phyloP scores from a whole-genome alignment of 352 stramenopile species.

The Peronospora farinosa region DNA sequence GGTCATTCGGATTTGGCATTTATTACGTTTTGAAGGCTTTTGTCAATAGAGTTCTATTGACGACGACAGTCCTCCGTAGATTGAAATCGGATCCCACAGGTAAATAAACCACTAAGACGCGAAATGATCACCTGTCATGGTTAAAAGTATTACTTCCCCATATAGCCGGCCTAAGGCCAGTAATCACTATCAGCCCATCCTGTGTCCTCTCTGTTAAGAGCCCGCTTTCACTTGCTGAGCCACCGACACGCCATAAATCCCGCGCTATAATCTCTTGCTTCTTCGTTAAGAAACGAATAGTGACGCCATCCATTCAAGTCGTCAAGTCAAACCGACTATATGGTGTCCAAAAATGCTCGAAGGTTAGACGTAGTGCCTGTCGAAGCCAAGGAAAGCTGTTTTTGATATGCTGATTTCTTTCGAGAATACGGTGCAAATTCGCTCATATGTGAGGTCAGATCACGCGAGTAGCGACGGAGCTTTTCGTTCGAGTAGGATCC shows the following conservation, averaged over 20 bases:
- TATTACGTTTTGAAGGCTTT: slow-evolving; percentile 7
- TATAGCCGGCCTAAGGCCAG: not conserved
- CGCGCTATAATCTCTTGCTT: slow-evolving; percentile 9
- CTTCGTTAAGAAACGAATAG: slow-evolving; percentile 6
- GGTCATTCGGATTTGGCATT: slow-evolving; percentile 7
- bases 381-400: slow-evolving; percentile 1
- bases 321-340: slow-evolving; percentile 27
- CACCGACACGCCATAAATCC: slow-evolving; percentile 22
- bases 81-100: slow-evolving; percentile 14
- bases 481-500: slow-evolving; percentile 17
- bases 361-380: slow-evolving; percentile 14
- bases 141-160: slow-evolving; percentile 4
- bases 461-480: slow-evolving; percentile 22
- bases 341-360: slow-evolving; percentile 24
- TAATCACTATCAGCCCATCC: slow-evolving; percentile 8
- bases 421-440: slow-evolving; percentile 21
- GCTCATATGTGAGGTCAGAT: slow-evolving; percentile 13
- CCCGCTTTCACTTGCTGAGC: not conserved
- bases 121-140: slow-evolving; percentile 13
- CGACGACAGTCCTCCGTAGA: slow-evolving; percentile 6
- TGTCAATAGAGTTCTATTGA: not conserved
- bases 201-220: slow-evolving; percentile 2
- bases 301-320: slow-evolving; percentile 10
- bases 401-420: slow-evolving; percentile 14
- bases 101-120: slow-evolving; percentile 16